phyloP scores from a whole-genome alignment of 78 protist species.

The Planoprotostelium fungivorum region DNA sequence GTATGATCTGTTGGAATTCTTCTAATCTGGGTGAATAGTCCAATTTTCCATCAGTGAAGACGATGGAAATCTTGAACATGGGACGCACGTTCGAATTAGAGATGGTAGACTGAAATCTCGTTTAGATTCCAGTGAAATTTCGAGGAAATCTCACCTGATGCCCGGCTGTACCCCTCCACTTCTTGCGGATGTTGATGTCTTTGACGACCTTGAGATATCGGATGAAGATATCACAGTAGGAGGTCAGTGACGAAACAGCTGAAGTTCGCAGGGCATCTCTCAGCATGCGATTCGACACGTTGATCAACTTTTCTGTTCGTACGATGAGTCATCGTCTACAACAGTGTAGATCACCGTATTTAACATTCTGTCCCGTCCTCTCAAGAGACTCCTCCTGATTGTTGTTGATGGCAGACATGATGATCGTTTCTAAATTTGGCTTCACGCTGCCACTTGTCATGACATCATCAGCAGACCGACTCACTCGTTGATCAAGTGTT shows the following conservation, averaged over 20 bases:
- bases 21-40: background rate
- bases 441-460: background rate
- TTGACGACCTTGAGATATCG: background rate
- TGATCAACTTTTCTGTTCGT: background rate
- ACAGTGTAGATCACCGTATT: background rate
- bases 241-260: background rate
- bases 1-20: background rate
- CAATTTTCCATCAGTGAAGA: background rate
- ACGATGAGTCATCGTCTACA: background rate
- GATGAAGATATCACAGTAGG: background rate
- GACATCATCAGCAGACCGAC: too few species aligned
- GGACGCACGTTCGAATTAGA: background rate
- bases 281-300: background rate
- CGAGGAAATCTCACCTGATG: background rate
- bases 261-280: background rate
- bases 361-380: background rate
- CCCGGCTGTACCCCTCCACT: background rate
- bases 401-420: background rate
- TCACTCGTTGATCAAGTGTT: background rate
- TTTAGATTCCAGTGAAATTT: background rate
- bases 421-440: background rate
- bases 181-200: background rate
- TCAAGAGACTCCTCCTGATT: background rate
- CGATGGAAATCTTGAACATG: background rate
- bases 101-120: background rate